Base-by-base conservation (phyloP, 2,329 filamentous ascomycete genomes). In the Venturia carpophila region DNA sequence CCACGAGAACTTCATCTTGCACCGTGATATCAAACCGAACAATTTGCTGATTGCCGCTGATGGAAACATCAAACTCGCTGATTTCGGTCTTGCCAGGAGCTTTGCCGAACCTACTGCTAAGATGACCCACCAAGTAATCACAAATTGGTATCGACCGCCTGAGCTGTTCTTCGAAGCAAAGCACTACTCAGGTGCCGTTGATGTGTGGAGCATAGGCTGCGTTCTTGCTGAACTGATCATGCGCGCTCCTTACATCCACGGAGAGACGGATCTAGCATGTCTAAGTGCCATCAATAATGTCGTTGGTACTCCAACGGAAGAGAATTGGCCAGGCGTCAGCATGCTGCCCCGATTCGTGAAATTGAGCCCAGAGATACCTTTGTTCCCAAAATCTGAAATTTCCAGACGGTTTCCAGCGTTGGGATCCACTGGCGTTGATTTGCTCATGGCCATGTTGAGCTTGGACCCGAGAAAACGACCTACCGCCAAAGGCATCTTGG, bases 1-100 rank as follows among this genome's bases (percentile, higher is more conserved):
- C 76, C 94, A 99, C 76, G 90, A 92, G 74, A 95, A 94, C 75
- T 93, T 89, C 71, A 85, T 99, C 21, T 83, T 99, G 39, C 94
- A 99, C 78, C 90, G 94, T 71, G 94, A 99, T 80, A 97, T 99
- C 81, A 99, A 99, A 78, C 93, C 93, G 60, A 97, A 97, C 84
- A 99, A 99, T 79, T 80, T 97, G 77, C 83, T 99, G 67, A 96
- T 99, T 71, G 92, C 92, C 27, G 89, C 91, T 52, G 90, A 96
- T 73, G 93, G 94, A 61, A 90, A 93, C 72, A 86, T 99, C 73
- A 97, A 97, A 76, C 85, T 99, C 62, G 94, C 93, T 43, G 94
- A 99, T 88, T 99, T 99, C 71, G 94, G 94, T 82, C 86, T 99
- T 42, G 94, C 94, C 6, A 83, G 94, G 68, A 85, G 83, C 67